Conservation (phyloP, 768 basidiomycete genomes). For the Tricholomella constricta region DNA sequence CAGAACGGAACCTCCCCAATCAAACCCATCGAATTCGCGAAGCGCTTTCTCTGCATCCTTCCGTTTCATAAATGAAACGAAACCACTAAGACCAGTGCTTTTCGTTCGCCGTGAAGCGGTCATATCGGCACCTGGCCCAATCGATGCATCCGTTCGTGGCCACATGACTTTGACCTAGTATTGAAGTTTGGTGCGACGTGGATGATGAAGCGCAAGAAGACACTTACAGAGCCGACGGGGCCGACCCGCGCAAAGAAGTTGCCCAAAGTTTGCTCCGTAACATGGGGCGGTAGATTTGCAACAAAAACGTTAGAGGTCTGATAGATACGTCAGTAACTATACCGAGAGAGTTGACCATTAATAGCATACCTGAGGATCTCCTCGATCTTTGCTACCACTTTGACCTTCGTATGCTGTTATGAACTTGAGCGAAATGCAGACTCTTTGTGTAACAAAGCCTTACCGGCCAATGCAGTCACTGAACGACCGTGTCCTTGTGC, state of each 20-base stretch:
- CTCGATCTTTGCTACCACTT: conserved; percentile 86
- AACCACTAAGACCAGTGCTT: conserved; percentile 84
- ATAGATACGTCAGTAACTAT: background rate
- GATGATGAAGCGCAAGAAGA: background rate
- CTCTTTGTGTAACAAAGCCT: conserved; percentile 17
- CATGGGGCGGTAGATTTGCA: conserved; percentile 85
- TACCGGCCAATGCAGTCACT: conserved; percentile 88
- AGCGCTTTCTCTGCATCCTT: conserved; percentile 88
- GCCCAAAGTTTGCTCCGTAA: conserved; percentile 85
- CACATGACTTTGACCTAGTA: conserved; percentile 94
- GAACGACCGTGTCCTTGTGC: conserved; percentile 69
- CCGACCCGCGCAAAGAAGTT: conserved; percentile 90
- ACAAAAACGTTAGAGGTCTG: conserved; percentile 97
- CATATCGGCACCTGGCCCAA: conserved; percentile 76
- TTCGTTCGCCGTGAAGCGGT: conserved; percentile 69
- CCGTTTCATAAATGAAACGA: conserved; percentile 95
- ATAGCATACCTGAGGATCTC: conserved; percentile 75
- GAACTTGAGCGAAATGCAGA: background rate
- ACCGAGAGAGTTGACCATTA: background rate
- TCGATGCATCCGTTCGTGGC: conserved; percentile 80
- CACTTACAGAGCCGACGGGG: conserved; percentile 85
- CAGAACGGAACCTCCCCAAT: conserved; percentile 90
- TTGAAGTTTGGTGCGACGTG: background rate
- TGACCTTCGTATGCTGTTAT: conserved; percentile 82
- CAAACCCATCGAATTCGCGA: conserved; percentile 87